phyloP scores from a whole-genome alignment of 1,139 yeast species.

The Arxiozyma slooffiae region DNA sequence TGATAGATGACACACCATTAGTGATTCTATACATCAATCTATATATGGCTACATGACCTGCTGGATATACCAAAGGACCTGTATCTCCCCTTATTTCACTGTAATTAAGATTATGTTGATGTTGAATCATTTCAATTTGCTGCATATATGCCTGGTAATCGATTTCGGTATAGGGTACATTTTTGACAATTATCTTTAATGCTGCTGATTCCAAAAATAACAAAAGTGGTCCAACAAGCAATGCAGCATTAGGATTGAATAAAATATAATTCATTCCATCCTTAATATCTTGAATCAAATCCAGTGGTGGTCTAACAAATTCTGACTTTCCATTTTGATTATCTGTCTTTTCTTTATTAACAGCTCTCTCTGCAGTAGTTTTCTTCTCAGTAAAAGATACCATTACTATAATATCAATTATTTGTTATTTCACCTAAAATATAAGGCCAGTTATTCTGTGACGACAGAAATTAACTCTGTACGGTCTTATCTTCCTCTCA shows the following conservation, averaged over 20 bases:
- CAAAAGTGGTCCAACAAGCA: slow-evolving; percentile 41
- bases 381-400: neutral
- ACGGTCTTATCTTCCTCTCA: neutral
- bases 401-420: neutral
- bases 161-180: slow-evolving; percentile 74
- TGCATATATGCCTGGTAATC: slow-evolving; percentile 89
- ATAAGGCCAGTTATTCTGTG: too few species aligned
- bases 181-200: slow-evolving; percentile 43
- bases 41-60: slow-evolving; percentile 75
- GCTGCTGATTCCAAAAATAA: slow-evolving; percentile 41
- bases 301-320: slow-evolving; percentile 17
- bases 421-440: neutral
- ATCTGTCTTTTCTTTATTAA: neutral
- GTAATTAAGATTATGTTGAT: slow-evolving; percentile 65
- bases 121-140: slow-evolving; percentile 51
- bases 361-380: neutral
- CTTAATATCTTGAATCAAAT: slow-evolving; percentile 33
- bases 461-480: neutral
- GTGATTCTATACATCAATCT: slow-evolving; percentile 49
- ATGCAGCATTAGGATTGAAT: slow-evolving; percentile 39
- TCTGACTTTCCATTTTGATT: slow-evolving; percentile 1
- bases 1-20: slow-evolving; percentile 45
- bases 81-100: slow-evolving; percentile 67
- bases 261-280: slow-evolving; percentile 38
- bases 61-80: slow-evolving; percentile 92